Percentiles rank a stretch among this genome's conserved stretches.
Conservation (phyloP, 805 yeast species). For the Candida succiphila region DNA sequence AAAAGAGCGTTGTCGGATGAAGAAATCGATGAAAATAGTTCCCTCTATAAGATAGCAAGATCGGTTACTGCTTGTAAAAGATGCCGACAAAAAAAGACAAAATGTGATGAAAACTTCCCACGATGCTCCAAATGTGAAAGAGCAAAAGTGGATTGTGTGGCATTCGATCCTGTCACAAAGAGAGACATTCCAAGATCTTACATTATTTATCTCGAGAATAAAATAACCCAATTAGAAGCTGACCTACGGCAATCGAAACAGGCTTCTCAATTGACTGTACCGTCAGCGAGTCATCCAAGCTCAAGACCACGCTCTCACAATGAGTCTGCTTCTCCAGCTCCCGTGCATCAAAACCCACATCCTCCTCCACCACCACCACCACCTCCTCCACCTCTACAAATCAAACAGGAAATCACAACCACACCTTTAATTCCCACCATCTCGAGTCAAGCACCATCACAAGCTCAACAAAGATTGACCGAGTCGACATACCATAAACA, state of each 20-base stretch:
- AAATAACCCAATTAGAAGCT: constrained; percentile 45
- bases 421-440: background rate
- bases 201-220: constrained; percentile 60
- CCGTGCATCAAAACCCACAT: too few species aligned
- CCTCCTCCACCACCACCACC: too few species aligned
- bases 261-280: background rate
- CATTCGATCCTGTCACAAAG: constrained; percentile 83
- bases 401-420: too few species aligned
- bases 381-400: too few species aligned
- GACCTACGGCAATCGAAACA: constrained; percentile 24
- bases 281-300: background rate
- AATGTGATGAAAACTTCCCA: constrained; percentile 63
- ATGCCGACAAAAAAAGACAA: constrained; percentile 59
- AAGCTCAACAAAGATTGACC: background rate
- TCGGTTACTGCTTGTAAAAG: constrained; percentile 80
- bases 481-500: too few species aligned
- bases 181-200: constrained; percentile 78
- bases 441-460: background rate
- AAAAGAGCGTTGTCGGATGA: too few species aligned
- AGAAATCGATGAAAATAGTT: too few species aligned
- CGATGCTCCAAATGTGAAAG: constrained; percentile 52
- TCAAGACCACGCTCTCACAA: background rate
- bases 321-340: background rate
- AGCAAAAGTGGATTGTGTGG: constrained; percentile 67
- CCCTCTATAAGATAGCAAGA: too few species aligned